A percentile compares a stretch with the other conserved stretches of the same genome.
These are phyloP conservation scores for Termitomyces sp. DNA, from an alignment of 768 basidiomycete species.

Conservation along the genomic window DNA sequence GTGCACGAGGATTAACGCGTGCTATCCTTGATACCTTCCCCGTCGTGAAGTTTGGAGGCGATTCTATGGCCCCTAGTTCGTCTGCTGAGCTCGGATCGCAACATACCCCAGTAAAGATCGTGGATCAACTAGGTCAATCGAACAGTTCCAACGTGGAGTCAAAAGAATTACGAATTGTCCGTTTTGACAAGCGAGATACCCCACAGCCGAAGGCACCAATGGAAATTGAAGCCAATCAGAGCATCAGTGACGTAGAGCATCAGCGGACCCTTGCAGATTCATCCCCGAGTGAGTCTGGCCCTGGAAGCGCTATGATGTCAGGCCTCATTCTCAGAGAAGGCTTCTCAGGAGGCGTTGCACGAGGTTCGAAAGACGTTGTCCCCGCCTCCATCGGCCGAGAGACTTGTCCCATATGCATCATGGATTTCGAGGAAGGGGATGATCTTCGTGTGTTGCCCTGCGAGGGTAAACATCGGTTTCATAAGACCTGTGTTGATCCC, in stretches of 20 bases:
- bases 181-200: constrained; percentile 1
- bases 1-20: constrained; percentile 81
- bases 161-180: constrained; percentile 16
- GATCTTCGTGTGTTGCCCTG: constrained; percentile 88
- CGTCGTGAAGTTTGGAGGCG: constrained; percentile 73
- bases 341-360: constrained; percentile 8
- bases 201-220: not conserved
- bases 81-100: not conserved
- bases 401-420: constrained; percentile 92
- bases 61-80: not conserved
- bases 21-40: constrained; percentile 97
- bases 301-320: not conserved
- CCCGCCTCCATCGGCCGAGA: constrained; percentile 72
- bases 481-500: constrained; percentile 85
- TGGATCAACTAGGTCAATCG: constrained; percentile 17
- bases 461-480: constrained; percentile 87
- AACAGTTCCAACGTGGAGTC: constrained; percentile 3
- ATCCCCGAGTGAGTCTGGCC: not conserved
- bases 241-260: not conserved
- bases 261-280: not conserved
- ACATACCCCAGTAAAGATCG: constrained; percentile 17
- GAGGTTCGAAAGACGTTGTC: constrained; percentile 35
- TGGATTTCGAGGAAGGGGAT: constrained; percentile 92
- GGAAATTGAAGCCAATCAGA: not conserved
- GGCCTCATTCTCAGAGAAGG: constrained; percentile 17